Percentiles rank a stretch among this genome's conserved stretches.
phyloP scores from a whole-genome alignment of 371 early-diverging fungal genomes.

The Lichtheimia ramosa region DNA sequence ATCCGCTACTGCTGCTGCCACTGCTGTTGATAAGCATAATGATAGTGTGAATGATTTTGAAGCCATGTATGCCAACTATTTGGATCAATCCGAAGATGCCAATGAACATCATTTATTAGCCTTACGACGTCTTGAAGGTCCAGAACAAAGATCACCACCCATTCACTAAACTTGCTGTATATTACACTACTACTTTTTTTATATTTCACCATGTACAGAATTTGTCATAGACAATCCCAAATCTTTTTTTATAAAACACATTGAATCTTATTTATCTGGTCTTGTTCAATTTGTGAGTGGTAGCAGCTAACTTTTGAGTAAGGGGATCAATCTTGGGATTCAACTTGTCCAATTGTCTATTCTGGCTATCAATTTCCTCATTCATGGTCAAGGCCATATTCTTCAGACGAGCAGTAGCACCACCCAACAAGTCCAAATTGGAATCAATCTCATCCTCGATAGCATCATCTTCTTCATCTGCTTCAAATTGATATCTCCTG shows the following conservation, averaged over 20 bases:
- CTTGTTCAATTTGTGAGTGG: constrained; percentile 50
- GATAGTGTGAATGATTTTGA: constrained; percentile 8
- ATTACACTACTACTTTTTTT: neutral
- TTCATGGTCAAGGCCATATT: constrained; percentile 76
- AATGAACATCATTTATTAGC: constrained; percentile 13
- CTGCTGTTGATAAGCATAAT: constrained; percentile 1
- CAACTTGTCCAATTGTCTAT: constrained; percentile 31
- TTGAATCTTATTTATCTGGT: constrained; percentile 34
- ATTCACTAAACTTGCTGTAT: neutral
- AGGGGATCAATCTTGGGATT: constrained; percentile 45
- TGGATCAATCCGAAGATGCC: constrained; percentile 2
- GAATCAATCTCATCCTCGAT: constrained; percentile 81
- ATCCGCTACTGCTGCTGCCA: neutral
- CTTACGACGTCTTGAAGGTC: constrained; percentile 12
- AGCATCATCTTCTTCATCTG: constrained; percentile 63
- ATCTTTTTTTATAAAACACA: neutral
- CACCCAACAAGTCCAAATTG: constrained; percentile 72
- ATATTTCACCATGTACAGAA: neutral
- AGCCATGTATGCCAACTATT: constrained; percentile 11
- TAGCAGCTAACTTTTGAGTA: constrained; percentile 35
- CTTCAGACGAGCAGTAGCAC: constrained; percentile 66
- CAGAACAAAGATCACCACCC: neutral
- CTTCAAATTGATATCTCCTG: constrained; percentile 65
- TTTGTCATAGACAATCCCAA: too few relatives aligned
- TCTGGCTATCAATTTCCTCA: constrained; percentile 75